Conservation (phyloP, 2,329 filamentous ascomycete genomes). For the Penicillium sp. region DNA sequence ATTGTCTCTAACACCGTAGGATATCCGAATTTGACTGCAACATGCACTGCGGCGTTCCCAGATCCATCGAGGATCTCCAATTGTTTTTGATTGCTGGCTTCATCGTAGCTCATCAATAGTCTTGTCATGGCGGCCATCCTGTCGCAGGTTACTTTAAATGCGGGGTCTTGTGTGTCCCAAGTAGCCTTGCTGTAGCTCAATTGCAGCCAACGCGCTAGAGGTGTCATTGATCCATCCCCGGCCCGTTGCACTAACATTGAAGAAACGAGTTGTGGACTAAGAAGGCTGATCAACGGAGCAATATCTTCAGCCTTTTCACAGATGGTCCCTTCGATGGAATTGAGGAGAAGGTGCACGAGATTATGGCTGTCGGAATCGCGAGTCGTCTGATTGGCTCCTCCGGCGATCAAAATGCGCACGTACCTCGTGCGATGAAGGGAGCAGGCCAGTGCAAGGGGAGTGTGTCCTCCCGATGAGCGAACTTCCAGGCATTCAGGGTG, state of each 20-base stretch:
- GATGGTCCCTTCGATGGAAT: slow-evolving; percentile 27
- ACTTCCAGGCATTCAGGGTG: slow-evolving; percentile 64
- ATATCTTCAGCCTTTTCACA: slow-evolving; percentile 44
- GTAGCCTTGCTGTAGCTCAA: slow-evolving; percentile 8
- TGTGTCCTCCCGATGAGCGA: slow-evolving; percentile 49
- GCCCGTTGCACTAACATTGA: slow-evolving; percentile 35
- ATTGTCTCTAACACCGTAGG: slow-evolving; percentile 55
- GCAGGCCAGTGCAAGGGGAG: slow-evolving; percentile 70
- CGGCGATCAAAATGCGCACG: slow-evolving; percentile 61
- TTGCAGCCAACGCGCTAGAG: slow-evolving; percentile 61
- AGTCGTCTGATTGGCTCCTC: slow-evolving; percentile 68
- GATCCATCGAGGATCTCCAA: slow-evolving; percentile 46
- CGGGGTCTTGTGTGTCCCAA: background rate
- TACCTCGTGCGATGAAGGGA: slow-evolving; percentile 37
- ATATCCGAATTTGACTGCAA: slow-evolving; percentile 46
- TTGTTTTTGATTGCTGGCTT: slow-evolving; percentile 49
- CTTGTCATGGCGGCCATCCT: slow-evolving; percentile 41
- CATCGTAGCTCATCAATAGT: slow-evolving; percentile 54
- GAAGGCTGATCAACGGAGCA: slow-evolving; percentile 61
- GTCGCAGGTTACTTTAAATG: background rate
- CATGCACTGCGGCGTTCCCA: slow-evolving; percentile 47
- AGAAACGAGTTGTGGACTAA: slow-evolving; percentile 52
- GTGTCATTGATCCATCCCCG: slow-evolving; percentile 29
- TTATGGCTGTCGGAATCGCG: slow-evolving; percentile 65
- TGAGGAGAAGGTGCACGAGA: slow-evolving; percentile 62